These are phyloP conservation scores for Forsythia viridissima DNA, from an alignment of 257 asterid genomes.

Conservation along the genomic window DNA sequence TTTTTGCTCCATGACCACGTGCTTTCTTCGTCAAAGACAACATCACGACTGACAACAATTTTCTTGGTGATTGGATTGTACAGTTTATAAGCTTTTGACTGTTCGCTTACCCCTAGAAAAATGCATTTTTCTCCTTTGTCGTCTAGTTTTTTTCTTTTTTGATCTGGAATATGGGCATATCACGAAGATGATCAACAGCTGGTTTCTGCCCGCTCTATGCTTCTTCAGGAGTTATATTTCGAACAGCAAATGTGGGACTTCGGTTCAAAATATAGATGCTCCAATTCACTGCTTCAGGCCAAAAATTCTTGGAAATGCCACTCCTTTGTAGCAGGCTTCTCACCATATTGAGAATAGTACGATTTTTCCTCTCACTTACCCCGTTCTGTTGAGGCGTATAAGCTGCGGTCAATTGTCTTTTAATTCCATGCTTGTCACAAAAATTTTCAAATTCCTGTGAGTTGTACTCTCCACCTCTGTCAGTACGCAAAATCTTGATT, in stretches of 20 bases:
- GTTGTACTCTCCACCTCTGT: background rate
- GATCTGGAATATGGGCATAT: background rate
- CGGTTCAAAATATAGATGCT: background rate
- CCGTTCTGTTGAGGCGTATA: background rate
- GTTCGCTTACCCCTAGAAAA: background rate
- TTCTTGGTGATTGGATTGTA: background rate
- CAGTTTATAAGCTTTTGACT: background rate
- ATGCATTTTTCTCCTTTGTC: no score
- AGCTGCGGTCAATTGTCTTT: background rate
- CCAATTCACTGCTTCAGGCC: background rate
- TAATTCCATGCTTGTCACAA: background rate
- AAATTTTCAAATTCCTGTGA: background rate
- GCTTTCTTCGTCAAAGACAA: no score
- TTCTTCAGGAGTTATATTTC: no score
- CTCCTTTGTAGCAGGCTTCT: background rate
- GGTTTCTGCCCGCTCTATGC: background rate
- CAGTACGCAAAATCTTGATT: no score
- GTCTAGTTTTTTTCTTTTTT: background rate
- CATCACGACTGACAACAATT: background rate
- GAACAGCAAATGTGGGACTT: background rate
- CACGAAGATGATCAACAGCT: background rate
- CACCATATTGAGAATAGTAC: background rate
- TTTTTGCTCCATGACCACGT: background rate
- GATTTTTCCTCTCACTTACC: background rate
- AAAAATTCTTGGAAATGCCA: background rate